These are phyloP conservation scores for Fraxinus ornus DNA, from an alignment of 305 asterid genomes.

Conservation along the genomic window DNA sequence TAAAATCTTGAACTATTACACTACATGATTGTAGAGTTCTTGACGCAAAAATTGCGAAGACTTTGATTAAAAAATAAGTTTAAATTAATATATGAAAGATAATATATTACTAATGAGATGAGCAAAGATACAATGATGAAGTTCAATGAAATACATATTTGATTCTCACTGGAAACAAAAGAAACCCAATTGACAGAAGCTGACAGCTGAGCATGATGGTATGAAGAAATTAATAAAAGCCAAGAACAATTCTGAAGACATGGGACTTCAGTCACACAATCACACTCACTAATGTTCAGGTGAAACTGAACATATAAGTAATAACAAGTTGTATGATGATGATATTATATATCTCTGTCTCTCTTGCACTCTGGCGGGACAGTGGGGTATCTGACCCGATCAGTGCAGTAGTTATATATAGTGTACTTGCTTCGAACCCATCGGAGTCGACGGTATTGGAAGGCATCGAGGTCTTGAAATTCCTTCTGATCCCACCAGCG, in stretches of 20 bases:
- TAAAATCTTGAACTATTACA: background rate
- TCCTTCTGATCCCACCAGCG: slow-evolving; percentile 79
- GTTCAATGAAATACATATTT: background rate
- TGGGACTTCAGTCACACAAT: background rate
- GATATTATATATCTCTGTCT: slow-evolving; percentile 49
- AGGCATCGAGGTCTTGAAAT: slow-evolving; percentile 59
- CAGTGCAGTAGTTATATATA: slow-evolving; percentile 71
- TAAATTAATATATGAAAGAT: background rate
- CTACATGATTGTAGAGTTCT: background rate
- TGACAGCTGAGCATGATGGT: background rate
- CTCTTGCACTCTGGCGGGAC: slow-evolving; percentile 60
- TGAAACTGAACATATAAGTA: background rate
- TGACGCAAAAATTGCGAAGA: background rate
- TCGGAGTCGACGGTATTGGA: slow-evolving; percentile 50
- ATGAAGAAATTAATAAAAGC: background rate
- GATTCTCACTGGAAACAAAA: background rate
- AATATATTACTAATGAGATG: background rate
- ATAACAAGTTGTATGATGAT: background rate
- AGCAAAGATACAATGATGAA: background rate
- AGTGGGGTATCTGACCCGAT: slow-evolving; percentile 43
- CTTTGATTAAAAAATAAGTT: background rate
- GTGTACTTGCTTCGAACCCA: slow-evolving; percentile 60
- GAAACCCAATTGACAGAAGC: background rate
- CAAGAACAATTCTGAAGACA: background rate
- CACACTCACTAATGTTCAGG: background rate